A percentile compares a stretch with the other conserved stretches of the same genome.
Conservation (phyloP, 1,284 basidiomycete genomes). For the Apiotrichum laibachii region DNA sequence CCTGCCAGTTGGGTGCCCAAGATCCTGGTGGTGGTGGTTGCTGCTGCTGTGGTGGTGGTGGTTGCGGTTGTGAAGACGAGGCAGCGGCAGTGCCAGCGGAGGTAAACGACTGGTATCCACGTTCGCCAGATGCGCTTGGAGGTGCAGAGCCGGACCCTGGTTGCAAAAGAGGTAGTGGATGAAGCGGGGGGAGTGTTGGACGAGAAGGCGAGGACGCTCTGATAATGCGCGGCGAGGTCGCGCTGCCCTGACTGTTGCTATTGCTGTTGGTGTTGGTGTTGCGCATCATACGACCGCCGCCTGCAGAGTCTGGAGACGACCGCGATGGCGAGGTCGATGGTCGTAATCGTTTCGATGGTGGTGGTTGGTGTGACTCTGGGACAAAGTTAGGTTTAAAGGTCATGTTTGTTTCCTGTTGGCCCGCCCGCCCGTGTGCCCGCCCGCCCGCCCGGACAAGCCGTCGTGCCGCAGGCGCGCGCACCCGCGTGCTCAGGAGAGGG, state of each 20-base stretch:
- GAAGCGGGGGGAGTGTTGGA: slow-evolving; percentile 16
- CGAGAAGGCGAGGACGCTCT: slow-evolving; percentile 18
- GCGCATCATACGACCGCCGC: slow-evolving; percentile 1
- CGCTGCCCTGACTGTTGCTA: neutral
- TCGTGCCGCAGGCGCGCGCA: neutral
- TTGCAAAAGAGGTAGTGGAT: slow-evolving; percentile 13
- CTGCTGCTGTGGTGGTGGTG: neutral
- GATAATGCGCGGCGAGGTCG: slow-evolving; percentile 19
- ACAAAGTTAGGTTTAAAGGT: slow-evolving; percentile 8
- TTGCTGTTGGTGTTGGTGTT: neutral
- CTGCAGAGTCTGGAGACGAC: slow-evolving; percentile 2
- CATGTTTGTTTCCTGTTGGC: neutral
- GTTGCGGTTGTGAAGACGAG: neutral
- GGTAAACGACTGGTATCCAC: slow-evolving; percentile 15
- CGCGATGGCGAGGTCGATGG: slow-evolving; percentile 10
- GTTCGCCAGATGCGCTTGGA: neutral
- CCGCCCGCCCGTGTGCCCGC: neutral
- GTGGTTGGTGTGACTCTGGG: slow-evolving; percentile 14
- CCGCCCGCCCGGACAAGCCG: neutral
- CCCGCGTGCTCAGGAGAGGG: no score
- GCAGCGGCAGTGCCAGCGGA: slow-evolving; percentile 6
- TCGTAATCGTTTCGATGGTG: slow-evolving; percentile 12
- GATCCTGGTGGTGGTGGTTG: slow-evolving; percentile 6
- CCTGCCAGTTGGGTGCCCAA: slow-evolving; percentile 15
- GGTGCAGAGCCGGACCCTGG: neutral